Percentiles rank a stretch among this genome's conserved stretches.
Conservation (phyloP, 768 basidiomycete genomes). For the Lentinula aciculospora region DNA sequence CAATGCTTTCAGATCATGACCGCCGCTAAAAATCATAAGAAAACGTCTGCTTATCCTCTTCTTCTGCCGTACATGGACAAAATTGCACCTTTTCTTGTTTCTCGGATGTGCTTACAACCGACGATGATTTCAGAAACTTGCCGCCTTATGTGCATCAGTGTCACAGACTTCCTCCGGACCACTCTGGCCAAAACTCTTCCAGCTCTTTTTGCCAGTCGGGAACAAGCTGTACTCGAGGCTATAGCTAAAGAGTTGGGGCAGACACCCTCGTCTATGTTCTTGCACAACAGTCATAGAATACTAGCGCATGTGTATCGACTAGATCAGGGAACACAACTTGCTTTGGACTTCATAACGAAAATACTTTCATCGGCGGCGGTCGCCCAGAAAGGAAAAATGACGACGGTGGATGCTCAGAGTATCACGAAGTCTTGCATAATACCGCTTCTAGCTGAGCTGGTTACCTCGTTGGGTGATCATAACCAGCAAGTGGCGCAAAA, state of each 20-base stretch:
- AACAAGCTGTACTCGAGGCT: conserved; percentile 50
- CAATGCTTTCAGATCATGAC: conserved; percentile 44
- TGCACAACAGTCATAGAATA: conserved; percentile 53
- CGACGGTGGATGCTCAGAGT: conserved; percentile 35
- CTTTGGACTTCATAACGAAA: conserved; percentile 56
- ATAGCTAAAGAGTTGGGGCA: conserved; percentile 50
- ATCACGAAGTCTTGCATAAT: conserved; percentile 65
- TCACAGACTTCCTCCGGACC: conserved; percentile 55
- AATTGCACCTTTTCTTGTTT: conserved; percentile 61
- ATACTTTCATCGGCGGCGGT: conserved; percentile 46
- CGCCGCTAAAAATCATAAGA: conserved; percentile 52
- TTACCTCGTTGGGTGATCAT: conserved; percentile 74
- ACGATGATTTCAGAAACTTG: conserved; percentile 58
- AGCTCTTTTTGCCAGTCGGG: conserved; percentile 56
- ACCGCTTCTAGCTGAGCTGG: conserved; percentile 67
- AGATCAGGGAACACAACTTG: conserved; percentile 48
- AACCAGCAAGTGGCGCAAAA: conserved; percentile 35
- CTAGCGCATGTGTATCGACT: conserved; percentile 66
- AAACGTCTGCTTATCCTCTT: conserved; percentile 55
- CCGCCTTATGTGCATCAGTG: conserved; percentile 55
- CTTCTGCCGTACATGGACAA: conserved; percentile 64
- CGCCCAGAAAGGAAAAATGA: conserved; percentile 17
- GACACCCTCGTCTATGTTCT: conserved; percentile 42
- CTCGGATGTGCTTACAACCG: conserved; percentile 53
- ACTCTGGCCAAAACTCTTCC: conserved; percentile 67